Base-by-base conservation (phyloP, 2,329 filamentous ascomycete species). In the Phoma sp. region DNA sequence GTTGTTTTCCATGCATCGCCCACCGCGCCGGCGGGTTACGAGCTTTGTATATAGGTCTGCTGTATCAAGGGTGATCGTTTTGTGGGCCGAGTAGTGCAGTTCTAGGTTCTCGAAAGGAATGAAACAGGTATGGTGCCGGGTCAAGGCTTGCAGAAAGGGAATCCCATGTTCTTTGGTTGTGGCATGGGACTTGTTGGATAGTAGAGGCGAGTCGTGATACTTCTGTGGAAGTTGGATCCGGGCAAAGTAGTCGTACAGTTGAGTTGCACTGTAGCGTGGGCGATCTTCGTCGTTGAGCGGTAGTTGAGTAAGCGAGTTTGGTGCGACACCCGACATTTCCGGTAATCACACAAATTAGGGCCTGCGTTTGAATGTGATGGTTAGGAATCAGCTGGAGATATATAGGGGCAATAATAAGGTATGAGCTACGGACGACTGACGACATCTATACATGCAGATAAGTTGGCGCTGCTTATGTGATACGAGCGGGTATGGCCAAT, bases 1-100 rank as follows among this genome's bases (percentile, higher is more conserved):
- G 38, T 83, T 83, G 51, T 79, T 82, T 66, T 85, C 82, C 80
- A 85, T 83, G 56, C 83, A 85, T 51, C 84, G 82, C 3, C 83
- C 83, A 25, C 83, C 83, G 12, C 80, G 67, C 2, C 74, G 74
- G 14, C 45, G 53, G 10, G 74, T 68, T 15, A 66, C 70, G 1
- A 83, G 72, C 60, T 84, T 84, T 26, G 77, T 69, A 59, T 76
- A 84, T 3, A 85, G 67, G 3, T 69, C 65, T 10, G 76, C 64
- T 3, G 76, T 69, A 38, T 83, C 71, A 32, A 84, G 71, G 3
- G 77, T 77, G 30, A 84, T 76, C 2, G 32, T 57, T 17, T 59
- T 64, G 26, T 59, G 52, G 2, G 49, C 43, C 0, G 64, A 65
- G 39, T 69, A 68, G 60, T 85, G 83, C 1, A 62, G 57, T 42